Base-by-base conservation (phyloP, 2,329 filamentous ascomycete genomes). In the Scedosporium minutisporum region DNA sequence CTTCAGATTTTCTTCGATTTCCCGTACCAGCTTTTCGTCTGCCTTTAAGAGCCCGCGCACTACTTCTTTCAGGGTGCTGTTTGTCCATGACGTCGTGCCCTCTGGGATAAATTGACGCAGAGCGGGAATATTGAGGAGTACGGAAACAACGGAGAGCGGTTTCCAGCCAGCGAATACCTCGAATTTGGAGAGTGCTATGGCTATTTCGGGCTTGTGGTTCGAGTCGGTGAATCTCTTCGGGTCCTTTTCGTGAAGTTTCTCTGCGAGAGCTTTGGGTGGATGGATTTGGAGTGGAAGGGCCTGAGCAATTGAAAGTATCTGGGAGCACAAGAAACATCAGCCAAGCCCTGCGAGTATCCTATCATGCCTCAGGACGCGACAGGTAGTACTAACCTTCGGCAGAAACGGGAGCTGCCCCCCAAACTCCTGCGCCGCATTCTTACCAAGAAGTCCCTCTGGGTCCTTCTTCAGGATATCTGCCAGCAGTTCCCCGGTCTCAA, bases 161-260 rank as follows among this genome's bases (percentile, higher is more conserved):
- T 90, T 91, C 77, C 87, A 92, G 5, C 89, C 89, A 9, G 85
- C 87, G 67, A 93, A 92, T 0, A 88, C 85, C 71, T 92, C 88
- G 68, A 93, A 92, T 23, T 85, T 82, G 12, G 82, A 80, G 1
- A 92, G 74, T 0, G 89, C 88, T 1, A 93, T 77, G 0, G 89
- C 88, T 61, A 93, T 92, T 70, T 93, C 89, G 1, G 89, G 89
- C 74, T 92, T 92, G 77, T 92, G 88, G 71, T 92, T 92, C 2
- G 82, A 76, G 66, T 93, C 88, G 1, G 82, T 83, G 71, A 89
- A 92, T 63, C 84, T 81, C 2, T 83, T 73, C 0, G 88, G 87
- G 62, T 90, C 79, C 66, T 84, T 71, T 62, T 80, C 71, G 73
- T 91, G 87, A 2, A 91, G 79, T 67, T 85, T 79, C 7, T 79